Evolutionary conservation across 2,329 filamentous ascomycete genomes (phyloP), one percentile per base, ranked within the genome.

Genomic region (Aspergillus sclerotialis): DNA sequence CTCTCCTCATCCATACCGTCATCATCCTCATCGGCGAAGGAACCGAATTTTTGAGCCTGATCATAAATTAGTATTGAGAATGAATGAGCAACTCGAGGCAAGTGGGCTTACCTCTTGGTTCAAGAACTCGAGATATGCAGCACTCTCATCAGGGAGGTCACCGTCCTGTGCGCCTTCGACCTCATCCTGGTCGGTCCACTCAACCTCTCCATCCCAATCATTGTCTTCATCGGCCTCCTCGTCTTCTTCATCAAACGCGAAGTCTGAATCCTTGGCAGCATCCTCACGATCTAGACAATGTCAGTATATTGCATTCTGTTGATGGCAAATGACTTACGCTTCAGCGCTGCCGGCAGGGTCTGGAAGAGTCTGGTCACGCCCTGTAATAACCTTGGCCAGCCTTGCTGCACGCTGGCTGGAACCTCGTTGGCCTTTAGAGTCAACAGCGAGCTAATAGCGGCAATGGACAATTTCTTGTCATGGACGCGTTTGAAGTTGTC

Each of bases 381-480:
- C 52, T 80, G 85, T 28, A 98, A 75, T 47, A 98, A 70, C 52
- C 92, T 77, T 7, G 90, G 90, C 92, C 92, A 98, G 35, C 92
- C 92, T 46, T 88, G 85, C 46, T 93, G 88, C 17, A 98, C 85
- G 54, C 89, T 96, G n/a, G 76, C 70, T 1, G 92, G 92, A 6
- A 98, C 84, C 53, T 93, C 83, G 34, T 85, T 80, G 8, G 81
- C 80, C 42, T 76, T 78, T 38, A 98, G 67, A 29, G 80, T 84
- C 33, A 98, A 76, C 8, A 98, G 76, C 5, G 87, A 76, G 39
- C 85, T 82, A 49, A 98, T 96, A 30, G 89, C 90, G 12, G 89
- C 85, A 50, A 98, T 95, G 43, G 87, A 95, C 16, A 98, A 73
- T 72, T 95, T 98, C 76, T 98, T 98, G 70, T 98, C 92, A 59